phyloP scores from a whole-genome alignment of 1,284 basidiomycete genomes.

The Cryptococcus floricola region DNA sequence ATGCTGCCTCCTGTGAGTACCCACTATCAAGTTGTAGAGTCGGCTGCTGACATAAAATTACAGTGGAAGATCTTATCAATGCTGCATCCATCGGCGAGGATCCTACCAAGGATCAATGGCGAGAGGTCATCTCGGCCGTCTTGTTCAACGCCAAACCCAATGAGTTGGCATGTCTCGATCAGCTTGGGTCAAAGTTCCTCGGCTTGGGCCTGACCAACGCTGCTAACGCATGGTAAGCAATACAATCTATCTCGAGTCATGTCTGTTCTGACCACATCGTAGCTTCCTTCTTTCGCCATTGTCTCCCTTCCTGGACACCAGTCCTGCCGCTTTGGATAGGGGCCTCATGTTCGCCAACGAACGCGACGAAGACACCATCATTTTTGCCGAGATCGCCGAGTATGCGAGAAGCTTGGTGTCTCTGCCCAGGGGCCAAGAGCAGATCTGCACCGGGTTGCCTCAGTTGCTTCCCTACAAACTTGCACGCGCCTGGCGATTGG shows the following conservation, averaged over 20 bases:
- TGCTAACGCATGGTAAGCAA: constrained; percentile 78
- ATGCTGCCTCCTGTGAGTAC: constrained; percentile 63
- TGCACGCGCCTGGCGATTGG: constrained; percentile 69
- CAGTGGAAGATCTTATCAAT: constrained; percentile 33
- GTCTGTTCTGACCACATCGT: constrained; percentile 11
- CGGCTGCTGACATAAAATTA: background rate
- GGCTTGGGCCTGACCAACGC: constrained; percentile 73
- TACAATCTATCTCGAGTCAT: background rate
- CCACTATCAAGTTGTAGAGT: constrained; percentile 1
- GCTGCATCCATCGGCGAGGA: constrained; percentile 38
- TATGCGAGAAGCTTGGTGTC: constrained; percentile 77
- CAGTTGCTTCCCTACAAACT: constrained; percentile 88
- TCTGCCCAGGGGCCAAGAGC: constrained; percentile 76
- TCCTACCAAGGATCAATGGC: constrained; percentile 60
- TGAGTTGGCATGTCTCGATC: constrained; percentile 69
- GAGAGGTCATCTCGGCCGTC: constrained; percentile 80
- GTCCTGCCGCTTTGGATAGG: constrained; percentile 34
- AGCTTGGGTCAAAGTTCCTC: constrained; percentile 77
- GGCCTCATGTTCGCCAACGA: constrained; percentile 30
- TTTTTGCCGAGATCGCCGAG: constrained; percentile 89
- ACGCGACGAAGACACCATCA: constrained; percentile 60
- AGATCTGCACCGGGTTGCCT: constrained; percentile 68
- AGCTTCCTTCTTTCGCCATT: constrained; percentile 87
- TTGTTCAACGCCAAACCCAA: constrained; percentile 63
- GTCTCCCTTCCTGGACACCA: constrained; percentile 64